Evolutionary conservation across 768 basidiomycete species (phyloP).

Genomic region (Neoboletus brunneissimus): DNA sequence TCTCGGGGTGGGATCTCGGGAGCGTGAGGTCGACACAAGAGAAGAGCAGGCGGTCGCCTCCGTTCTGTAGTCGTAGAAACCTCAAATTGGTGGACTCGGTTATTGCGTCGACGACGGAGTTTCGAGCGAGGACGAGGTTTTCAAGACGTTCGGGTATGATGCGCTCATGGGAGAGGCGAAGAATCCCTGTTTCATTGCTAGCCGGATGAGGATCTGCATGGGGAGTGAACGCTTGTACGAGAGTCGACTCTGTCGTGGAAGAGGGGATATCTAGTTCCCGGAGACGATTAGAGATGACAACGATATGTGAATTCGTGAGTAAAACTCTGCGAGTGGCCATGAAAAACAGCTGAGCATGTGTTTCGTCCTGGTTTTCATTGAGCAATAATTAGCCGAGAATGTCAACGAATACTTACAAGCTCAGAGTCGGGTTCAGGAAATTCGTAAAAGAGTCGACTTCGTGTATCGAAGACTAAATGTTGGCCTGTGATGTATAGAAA

Average conservation of each 20-base stretch:
- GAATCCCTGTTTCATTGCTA: neutral
- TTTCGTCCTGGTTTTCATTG: neutral
- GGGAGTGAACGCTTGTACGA: conserved; percentile 3
- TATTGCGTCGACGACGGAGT: neutral
- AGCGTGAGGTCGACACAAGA: conserved; percentile 1
- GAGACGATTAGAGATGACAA: neutral
- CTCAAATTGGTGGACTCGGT: neutral
- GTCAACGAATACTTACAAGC: neutral
- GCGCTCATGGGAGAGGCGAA: conserved; percentile 5
- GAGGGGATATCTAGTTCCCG: neutral
- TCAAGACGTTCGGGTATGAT: neutral
- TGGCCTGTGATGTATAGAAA: neutral
- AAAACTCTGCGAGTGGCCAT: neutral
- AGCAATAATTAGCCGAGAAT: neutral
- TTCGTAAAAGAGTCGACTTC: neutral
- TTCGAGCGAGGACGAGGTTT: conserved; percentile 3
- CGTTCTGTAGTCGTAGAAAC: neutral
- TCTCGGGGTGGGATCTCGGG: neutral
- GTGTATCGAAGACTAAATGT: neutral
- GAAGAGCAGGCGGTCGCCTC: neutral
- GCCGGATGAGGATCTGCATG: neutral
- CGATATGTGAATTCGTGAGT: conserved; percentile 6
- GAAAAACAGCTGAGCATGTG: neutral
- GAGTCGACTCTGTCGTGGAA: neutral
- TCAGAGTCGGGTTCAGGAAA: neutral